Percentiles rank a stretch among this genome's conserved stretches.
Conservation (phyloP, 441 rosid genomes). For the Adansonia madagascariensis region DNA sequence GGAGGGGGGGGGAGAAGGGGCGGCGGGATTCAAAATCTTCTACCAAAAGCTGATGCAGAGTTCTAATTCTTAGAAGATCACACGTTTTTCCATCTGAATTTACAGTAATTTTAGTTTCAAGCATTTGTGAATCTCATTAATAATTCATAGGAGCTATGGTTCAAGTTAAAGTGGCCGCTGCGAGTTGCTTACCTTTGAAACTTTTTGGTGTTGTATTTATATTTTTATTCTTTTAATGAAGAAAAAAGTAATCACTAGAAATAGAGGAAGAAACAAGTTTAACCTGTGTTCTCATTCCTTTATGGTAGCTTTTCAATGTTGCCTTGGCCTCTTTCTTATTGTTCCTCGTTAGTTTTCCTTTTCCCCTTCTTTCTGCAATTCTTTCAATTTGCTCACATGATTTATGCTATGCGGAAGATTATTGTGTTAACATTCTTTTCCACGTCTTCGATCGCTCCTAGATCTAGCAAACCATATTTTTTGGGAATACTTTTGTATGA, state of each 20-base stretch:
- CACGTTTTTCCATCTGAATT: constrained; percentile 5
- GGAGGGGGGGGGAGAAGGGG: neutral
- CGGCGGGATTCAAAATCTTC: neutral
- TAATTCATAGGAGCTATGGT: neutral
- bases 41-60: neutral
- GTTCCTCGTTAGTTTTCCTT: neutral
- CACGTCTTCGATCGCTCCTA: constrained; percentile 8
- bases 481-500: neutral
- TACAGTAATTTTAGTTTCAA: neutral
- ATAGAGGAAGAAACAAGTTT: neutral
- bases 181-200: neutral
- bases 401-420: neutral
- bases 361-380: neutral
- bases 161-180: neutral
- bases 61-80: neutral
- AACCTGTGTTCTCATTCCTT: neutral
- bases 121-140: neutral
- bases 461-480: constrained; percentile 21
- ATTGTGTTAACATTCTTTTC: constrained; percentile 7
- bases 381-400: neutral
- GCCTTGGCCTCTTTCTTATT: neutral
- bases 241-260: neutral
- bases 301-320: neutral
- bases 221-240: constrained; percentile 4
- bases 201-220: neutral